A percentile compares a stretch with the other conserved stretches of the same genome.
phyloP scores from a whole-genome alignment of 345 rosid genomes.

The Salix arbutifolia region DNA sequence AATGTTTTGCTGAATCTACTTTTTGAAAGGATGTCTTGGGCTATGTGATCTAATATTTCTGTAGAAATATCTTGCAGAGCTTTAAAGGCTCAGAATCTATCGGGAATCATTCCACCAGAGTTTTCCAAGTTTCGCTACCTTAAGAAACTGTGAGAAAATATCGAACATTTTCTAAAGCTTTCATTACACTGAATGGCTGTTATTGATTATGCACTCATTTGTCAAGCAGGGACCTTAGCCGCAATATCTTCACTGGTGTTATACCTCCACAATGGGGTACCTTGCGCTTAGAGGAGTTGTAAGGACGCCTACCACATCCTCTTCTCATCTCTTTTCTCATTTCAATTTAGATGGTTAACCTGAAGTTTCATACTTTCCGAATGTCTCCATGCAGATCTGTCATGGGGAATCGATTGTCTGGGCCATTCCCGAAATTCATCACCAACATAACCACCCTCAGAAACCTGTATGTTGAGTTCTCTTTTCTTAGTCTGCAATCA shows the following conservation, averaged over 20 bases:
- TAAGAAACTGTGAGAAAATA: slow-evolving; percentile 50
- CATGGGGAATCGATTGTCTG: slow-evolving; percentile 84
- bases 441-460: slow-evolving; percentile 54
- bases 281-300: slow-evolving; percentile 64
- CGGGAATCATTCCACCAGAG: slow-evolving; percentile 69
- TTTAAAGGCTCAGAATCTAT: slow-evolving; percentile 59
- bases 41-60: not conserved
- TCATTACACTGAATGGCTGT: not conserved
- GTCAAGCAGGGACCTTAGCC: slow-evolving; percentile 70
- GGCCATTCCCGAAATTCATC: slow-evolving; percentile 71
- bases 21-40: not conserved
- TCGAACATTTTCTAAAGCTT: not conserved
- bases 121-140: slow-evolving; percentile 66
- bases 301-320: slow-evolving; percentile 10
- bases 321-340: not conserved
- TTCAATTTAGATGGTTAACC: not conserved
- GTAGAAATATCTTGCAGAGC: slow-evolving; percentile 37
- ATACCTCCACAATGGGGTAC: slow-evolving; percentile 75
- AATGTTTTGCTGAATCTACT: not conserved
- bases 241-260: slow-evolving; percentile 64
- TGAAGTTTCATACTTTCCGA: not conserved
- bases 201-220: not conserved
- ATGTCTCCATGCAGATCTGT: slow-evolving; percentile 46
- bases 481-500: too few species aligned
- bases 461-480: slow-evolving; percentile 56